A percentile compares a stretch with the other conserved stretches of the same genome.
Evolutionary conservation across 768 basidiomycete genomes (phyloP).

Genomic region (Rhodotorula taiwanensis): DNA sequence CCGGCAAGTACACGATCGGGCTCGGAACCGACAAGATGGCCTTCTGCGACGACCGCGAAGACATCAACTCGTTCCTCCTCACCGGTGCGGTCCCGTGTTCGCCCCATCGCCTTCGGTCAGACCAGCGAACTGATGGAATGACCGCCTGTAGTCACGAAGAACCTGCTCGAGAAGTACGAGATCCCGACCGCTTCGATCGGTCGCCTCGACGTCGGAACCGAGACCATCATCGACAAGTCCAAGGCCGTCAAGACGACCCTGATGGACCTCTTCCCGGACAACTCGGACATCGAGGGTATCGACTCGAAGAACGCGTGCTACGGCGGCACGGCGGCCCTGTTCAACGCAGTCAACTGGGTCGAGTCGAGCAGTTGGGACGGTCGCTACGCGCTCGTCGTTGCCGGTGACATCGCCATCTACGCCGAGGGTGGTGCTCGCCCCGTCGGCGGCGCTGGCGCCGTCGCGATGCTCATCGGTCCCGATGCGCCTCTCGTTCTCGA

Average conservation of each 20-base stretch:
- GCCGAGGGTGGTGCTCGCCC: conserved; percentile 91
- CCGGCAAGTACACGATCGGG: conserved; percentile 98
- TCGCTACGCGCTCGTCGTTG: conserved; percentile 91
- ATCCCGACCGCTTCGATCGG: conserved; percentile 94
- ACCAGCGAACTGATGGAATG: not conserved
- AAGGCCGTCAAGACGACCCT: conserved; percentile 97
- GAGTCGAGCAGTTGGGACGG: conserved; percentile 96
- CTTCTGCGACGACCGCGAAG: conserved; percentile 95
- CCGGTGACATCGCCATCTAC: conserved; percentile 95
- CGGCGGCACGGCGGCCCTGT: conserved; percentile 94
- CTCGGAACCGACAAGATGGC: conserved; percentile 98
- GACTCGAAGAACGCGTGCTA: conserved; percentile 99
- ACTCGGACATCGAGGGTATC: conserved; percentile 96
- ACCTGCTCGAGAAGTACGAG: conserved; percentile 86
- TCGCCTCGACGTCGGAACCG: conserved; percentile 95
- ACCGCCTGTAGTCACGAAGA: conserved; percentile 61
- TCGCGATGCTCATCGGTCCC: conserved; percentile 90
- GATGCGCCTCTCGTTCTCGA: conserved; percentile 91
- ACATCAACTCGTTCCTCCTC: conserved; percentile 95
- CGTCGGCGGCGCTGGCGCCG: conserved; percentile 92
- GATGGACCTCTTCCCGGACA: conserved; percentile 95
- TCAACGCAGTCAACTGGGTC: conserved; percentile 98
- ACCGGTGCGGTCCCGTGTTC: conserved; percentile 67
- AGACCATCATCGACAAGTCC: conserved; percentile 99
- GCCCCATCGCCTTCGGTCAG: too few species aligned